Conservation (phyloP, 495 filamentous ascomycete species). For the Hypomontagnella submonticulosa region DNA sequence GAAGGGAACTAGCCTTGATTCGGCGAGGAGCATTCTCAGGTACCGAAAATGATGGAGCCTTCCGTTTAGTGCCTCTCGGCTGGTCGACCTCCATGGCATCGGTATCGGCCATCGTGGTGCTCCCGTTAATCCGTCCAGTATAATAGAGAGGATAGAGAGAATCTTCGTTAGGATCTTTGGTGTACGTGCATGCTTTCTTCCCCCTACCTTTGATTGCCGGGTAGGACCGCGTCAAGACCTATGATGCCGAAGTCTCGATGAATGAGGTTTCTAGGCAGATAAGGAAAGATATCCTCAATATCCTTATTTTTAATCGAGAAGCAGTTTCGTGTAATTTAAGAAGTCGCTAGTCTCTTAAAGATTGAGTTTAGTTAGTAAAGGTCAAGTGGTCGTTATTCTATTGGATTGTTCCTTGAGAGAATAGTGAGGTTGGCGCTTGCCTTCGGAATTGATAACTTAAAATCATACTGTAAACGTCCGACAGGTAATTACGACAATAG, state of each 20-base stretch:
- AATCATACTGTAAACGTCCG: slow-evolving; percentile 4
- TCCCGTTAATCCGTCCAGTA: slow-evolving; percentile 1
- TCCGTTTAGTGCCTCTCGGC: slow-evolving; percentile 71
- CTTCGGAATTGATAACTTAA: slow-evolving; percentile 13
- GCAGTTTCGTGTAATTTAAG: background rate
- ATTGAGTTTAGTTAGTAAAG: too few relatives aligned
- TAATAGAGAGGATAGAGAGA: too few relatives aligned
- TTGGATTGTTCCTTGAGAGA: slow-evolving; percentile 8
- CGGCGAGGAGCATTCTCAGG: slow-evolving; percentile 69
- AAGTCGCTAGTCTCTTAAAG: too few relatives aligned
- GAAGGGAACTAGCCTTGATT: slow-evolving; percentile 65
- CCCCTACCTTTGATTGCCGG: background rate
- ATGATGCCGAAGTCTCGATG: slow-evolving; percentile 1
- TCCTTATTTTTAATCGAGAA: background rate
- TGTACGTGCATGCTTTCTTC: slow-evolving; percentile 10
- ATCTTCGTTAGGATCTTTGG: slow-evolving; percentile 3
- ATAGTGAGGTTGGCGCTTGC: too few relatives aligned
- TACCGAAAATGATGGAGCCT: slow-evolving; percentile 53
- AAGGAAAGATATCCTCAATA: background rate
- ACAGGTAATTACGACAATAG: slow-evolving; percentile 32
- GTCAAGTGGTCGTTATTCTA: background rate
- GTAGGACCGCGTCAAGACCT: background rate
- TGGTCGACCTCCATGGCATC: slow-evolving; percentile 59
- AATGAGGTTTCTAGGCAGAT: background rate
- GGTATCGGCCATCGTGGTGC: slow-evolving; percentile 54